Percentiles rank a stretch among this genome's conserved stretches.
phyloP scores from a whole-genome alignment of 2,329 filamentous ascomycete genomes.

The Microascus cirrosus region DNA sequence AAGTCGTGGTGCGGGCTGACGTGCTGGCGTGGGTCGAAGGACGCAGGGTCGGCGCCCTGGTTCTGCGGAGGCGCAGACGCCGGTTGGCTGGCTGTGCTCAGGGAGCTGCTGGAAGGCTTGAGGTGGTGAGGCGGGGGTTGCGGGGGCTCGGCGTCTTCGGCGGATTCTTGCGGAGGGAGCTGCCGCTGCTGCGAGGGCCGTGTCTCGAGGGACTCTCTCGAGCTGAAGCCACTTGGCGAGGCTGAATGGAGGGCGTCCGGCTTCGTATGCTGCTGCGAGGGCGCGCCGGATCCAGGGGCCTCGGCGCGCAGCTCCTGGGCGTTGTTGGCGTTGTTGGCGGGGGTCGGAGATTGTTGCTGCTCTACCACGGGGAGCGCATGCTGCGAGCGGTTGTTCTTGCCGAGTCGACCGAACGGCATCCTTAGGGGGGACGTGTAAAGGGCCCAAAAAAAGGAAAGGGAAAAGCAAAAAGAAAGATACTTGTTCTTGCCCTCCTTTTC shows the following conservation, averaged over 20 bases:
- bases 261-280: background rate
- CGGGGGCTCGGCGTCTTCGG: conserved; percentile 14
- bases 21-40: background rate
- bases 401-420: conserved; percentile 36
- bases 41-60: conserved; percentile 6
- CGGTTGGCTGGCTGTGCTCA: conserved; percentile 4
- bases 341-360: conserved; percentile 23
- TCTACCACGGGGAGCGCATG: conserved; percentile 32
- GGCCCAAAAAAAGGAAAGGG: background rate
- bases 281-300: background rate
- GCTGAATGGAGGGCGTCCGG: background rate
- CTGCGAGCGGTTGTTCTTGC: conserved; percentile 46
- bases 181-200: conserved; percentile 11
- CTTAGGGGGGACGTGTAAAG: background rate
- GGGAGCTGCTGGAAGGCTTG: conserved; percentile 9
- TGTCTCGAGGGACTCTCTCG: background rate
- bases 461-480: background rate
- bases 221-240: conserved; percentile 2
- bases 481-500: too few species aligned
- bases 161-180: conserved; percentile 14
- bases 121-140: conserved; percentile 13
- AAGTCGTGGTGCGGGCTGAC: background rate
- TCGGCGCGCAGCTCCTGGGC: background rate
- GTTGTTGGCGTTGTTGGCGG: conserved; percentile 3
- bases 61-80: conserved; percentile 20